Conservation (phyloP, 306 rosid species). For the Delonix regia region DNA sequence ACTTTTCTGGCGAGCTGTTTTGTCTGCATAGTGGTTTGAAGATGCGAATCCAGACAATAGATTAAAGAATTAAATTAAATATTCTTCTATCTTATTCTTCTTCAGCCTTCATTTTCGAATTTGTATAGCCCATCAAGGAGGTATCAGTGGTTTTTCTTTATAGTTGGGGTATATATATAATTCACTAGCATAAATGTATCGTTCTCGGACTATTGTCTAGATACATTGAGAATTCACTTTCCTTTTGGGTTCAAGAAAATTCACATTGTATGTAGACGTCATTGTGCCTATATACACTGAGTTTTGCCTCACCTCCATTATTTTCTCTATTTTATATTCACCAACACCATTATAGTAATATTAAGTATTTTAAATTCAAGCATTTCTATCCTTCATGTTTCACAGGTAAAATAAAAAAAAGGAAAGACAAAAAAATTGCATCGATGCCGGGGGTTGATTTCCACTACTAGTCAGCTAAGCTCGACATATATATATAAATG, state of each 20-base stretch:
- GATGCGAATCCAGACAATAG: not conserved
- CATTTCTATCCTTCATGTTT: not conserved
- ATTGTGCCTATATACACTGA: not conserved
- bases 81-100: not conserved
- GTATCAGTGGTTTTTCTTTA: not conserved
- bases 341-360: not conserved
- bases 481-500: not conserved
- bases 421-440: not conserved
- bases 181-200: not conserved
- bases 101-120: not conserved
- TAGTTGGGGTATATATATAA: not conserved
- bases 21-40: not conserved
- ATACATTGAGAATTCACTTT: not conserved
- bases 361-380: not conserved
- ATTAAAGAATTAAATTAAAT: not conserved
- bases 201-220: not conserved
- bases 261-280: not conserved
- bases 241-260: not conserved
- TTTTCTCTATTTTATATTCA: not conserved
- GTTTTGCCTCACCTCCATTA: not conserved
- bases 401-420: not conserved
- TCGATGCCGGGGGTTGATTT: not conserved
- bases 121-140: not conserved
- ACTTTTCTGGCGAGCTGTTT: not conserved
- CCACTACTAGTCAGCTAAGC: not conserved